Evolutionary conservation across 225 moss, liverwort and hornwort genomes (phyloP), one percentile per base, ranked within the genome.

Genomic region (Antitrichia curtipendula): DNA sequence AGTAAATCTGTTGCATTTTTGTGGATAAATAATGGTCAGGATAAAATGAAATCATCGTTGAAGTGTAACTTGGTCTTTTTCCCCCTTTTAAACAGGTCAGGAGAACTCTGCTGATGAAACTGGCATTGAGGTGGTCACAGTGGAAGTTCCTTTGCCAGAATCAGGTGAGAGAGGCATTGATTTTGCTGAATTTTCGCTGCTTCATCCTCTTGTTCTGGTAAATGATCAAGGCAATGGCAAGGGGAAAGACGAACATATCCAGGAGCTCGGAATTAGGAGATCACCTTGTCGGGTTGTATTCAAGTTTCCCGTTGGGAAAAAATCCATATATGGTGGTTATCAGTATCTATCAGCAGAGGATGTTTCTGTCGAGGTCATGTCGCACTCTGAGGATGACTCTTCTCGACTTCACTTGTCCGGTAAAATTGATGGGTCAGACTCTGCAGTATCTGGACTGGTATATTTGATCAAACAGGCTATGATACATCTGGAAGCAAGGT

Each of bases 351-450:
- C 90, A 65, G 88, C 93, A 74, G 91, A 92, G 75, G 89, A 91
- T 83, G 92, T 94, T 73, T 74, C 86, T 53, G 89, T 93, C 74
- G 93, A 94, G 87, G 84, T 93, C 70, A 80, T 88, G n/a, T 88
- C 85, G 84, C 57, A 63, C 75, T 82, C 89, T 69, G 87, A 86
- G 59, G 91, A 88, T 82, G 90, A 84, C 50, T 82, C 90, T 81
- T 82, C 78, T 80, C 86, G 88, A 87, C 92, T 94, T 54, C 71
- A 95, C 49, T 71, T 94, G 81, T 91, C 93, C 64, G 97, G 98
- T 45, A 93, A 94, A 90, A 77, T 97, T 71, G 97, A 98, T 87
- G 92, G 95, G 82, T 89, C 97, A 54, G 93, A 96, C 83, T 87
- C 92, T 83, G 96, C 91, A 77, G 75, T 96, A 78, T 92, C 97